Conservation (phyloP, 2,329 filamentous ascomycete species). For the Colletotrichum salicis region DNA sequence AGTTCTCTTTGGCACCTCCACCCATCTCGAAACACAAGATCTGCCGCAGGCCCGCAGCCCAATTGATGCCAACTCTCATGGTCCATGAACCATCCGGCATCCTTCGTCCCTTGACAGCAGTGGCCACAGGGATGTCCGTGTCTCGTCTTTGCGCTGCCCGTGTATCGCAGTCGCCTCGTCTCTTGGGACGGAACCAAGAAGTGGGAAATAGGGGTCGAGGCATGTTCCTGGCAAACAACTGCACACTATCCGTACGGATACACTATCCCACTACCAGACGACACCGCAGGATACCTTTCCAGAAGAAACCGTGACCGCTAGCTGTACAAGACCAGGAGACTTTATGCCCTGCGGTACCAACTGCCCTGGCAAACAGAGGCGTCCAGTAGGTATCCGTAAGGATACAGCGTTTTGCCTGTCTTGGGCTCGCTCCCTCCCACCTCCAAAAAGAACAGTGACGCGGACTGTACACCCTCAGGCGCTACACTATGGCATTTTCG, state of each 20-base stretch:
- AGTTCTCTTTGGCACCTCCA: background rate
- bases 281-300: background rate
- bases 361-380: slow-evolving; percentile 2
- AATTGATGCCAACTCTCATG: slow-evolving; percentile 1
- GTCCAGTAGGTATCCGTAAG: background rate
- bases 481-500: slow-evolving; percentile 31
- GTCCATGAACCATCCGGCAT: background rate
- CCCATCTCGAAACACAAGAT: slow-evolving; percentile 33
- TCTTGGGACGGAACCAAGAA: slow-evolving; percentile 15
- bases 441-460: background rate
- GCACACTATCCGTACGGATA: background rate
- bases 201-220: slow-evolving; percentile 5
- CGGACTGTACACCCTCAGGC: slow-evolving; percentile 6
- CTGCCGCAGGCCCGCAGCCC: slow-evolving; percentile 25
- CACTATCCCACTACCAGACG: background rate
- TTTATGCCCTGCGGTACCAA: background rate
- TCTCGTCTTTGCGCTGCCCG: slow-evolving; percentile 7
- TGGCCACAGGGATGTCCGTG: slow-evolving; percentile 8
- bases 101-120: background rate
- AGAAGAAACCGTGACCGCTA: background rate
- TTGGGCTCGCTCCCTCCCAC: background rate
- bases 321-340: background rate
- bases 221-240: slow-evolving; percentile 6
- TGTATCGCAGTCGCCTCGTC: slow-evolving; percentile 14
- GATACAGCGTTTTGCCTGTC: background rate